Evolutionary conservation across 805 yeast species (phyloP).

Genomic region (Candida schatavii): DNA sequence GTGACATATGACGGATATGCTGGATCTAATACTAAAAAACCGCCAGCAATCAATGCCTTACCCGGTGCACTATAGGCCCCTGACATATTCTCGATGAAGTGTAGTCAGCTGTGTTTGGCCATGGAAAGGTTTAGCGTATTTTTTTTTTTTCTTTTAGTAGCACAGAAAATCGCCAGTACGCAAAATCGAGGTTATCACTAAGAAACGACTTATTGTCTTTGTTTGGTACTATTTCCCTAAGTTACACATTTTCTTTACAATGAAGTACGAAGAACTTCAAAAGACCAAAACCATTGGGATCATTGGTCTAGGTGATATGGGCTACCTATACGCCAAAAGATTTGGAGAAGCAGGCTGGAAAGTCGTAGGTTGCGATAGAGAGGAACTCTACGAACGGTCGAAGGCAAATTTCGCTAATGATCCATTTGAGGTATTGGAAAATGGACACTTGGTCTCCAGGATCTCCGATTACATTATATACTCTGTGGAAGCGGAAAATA

Average conservation of each 20-base stretch:
- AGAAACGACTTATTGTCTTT: too few relatives aligned
- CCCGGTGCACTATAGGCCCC: slow-evolving; percentile 88
- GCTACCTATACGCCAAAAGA: slow-evolving; percentile 75
- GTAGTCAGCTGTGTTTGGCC: too few relatives aligned
- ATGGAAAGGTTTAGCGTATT: too few relatives aligned
- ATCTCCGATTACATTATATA: slow-evolving; percentile 79
- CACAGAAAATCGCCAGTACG: too few relatives aligned
- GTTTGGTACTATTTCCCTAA: too few relatives aligned
- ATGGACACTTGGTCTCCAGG: slow-evolving; percentile 85
- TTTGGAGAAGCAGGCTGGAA: slow-evolving; percentile 84
- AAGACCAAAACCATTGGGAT: slow-evolving; percentile 68
- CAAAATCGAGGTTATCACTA: too few relatives aligned
- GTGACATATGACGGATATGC: slow-evolving; percentile 73
- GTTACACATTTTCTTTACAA: too few relatives aligned
- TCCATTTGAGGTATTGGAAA: slow-evolving; percentile 55
- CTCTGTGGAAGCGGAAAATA: slow-evolving; percentile 89
- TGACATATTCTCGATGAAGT: too few relatives aligned
- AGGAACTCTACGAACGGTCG: slow-evolving; percentile 53
- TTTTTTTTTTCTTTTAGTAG: too few relatives aligned
- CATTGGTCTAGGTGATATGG: slow-evolving; percentile 98
- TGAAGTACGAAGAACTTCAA: slow-evolving; percentile 7
- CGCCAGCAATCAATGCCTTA: slow-evolving; percentile 91
- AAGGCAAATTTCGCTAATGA: slow-evolving; percentile 37
- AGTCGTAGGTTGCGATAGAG: slow-evolving; percentile 85
- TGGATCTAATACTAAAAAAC: slow-evolving; percentile 86